Evolutionary conservation across 2,329 filamentous ascomycete species (phyloP).

Genomic region (Elsinoe batatas): DNA sequence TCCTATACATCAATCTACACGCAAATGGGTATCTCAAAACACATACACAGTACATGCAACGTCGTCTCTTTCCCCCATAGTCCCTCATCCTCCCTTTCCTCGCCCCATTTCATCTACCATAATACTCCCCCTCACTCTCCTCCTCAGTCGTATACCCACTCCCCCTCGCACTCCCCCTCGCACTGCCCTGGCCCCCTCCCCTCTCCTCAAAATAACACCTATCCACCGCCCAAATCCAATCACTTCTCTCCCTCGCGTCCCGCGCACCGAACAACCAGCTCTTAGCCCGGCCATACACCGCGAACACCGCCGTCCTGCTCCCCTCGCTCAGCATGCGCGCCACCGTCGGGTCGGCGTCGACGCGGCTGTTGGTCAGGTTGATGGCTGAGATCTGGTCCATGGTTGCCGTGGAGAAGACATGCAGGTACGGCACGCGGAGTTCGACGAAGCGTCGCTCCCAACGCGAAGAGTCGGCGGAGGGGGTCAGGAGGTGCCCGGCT

Average conservation of each 20-base stretch:
- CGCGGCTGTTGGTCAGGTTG: conserved; percentile 77
- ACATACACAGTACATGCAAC: not conserved
- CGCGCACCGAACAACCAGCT: conserved; percentile 89
- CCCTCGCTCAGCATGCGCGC: conserved; percentile 56
- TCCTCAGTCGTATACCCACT: conserved; percentile 10
- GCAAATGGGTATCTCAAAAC: conserved; percentile 5
- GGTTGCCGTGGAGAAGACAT: conserved; percentile 74
- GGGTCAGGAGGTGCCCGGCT: conserved; percentile 76
- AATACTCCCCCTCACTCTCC: conserved; percentile 11
- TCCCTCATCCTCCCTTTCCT: not conserved
- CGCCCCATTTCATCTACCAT: not conserved
- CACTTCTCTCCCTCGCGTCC: conserved; percentile 83
- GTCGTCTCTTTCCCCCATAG: not conserved
- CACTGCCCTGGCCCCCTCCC: conserved; percentile 18
- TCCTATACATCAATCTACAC: not conserved
- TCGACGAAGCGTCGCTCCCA: conserved; percentile 95
- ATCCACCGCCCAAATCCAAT: conserved; percentile 95
- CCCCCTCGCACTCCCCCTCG: conserved; percentile 18
- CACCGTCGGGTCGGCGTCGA: conserved; percentile 86
- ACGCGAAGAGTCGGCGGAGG: conserved; percentile 62
- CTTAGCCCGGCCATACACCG: conserved; percentile 87
- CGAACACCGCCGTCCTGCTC: conserved; percentile 58
- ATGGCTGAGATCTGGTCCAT: conserved; percentile 87
- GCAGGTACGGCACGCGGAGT: conserved; percentile 79
- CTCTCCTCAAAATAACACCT: conserved; percentile 53